phyloP scores from a whole-genome alignment of 2,329 filamentous ascomycete species.

The Neopestalotiopsis sp. region DNA sequence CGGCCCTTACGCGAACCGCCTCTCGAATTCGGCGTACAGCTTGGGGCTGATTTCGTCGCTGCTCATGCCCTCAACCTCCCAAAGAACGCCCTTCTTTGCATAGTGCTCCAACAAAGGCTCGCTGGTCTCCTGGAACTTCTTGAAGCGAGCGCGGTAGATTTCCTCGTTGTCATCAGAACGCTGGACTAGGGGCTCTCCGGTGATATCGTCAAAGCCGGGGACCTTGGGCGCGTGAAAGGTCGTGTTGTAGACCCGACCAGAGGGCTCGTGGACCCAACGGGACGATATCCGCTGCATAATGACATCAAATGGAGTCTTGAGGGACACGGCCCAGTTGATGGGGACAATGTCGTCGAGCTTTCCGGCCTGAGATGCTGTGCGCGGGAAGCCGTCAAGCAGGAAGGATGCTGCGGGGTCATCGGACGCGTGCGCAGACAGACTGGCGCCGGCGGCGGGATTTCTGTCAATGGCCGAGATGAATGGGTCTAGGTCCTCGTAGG shows the following conservation, averaged over 20 bases:
- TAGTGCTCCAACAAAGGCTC: conserved; percentile 89
- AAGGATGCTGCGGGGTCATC: conserved; percentile 84
- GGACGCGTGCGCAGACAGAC: conserved; percentile 51
- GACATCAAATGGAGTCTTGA: conserved; percentile 84
- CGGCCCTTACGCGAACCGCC: conserved; percentile 62
- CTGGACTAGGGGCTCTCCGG: conserved; percentile 83
- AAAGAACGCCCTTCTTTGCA: conserved; percentile 79
- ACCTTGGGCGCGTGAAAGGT: conserved; percentile 87
- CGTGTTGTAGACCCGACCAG: conserved; percentile 93
- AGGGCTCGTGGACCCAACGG: conserved; percentile 91
- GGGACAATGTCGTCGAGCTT: conserved; percentile 82
- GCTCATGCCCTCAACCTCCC: conserved; percentile 85
- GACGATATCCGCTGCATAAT: conserved; percentile 90
- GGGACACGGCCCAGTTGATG: conserved; percentile 91
- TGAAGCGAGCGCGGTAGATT: conserved; percentile 80
- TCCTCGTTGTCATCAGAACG: conserved; percentile 86
- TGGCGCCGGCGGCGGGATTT: conserved; percentile 42
- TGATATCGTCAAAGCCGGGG: conserved; percentile 84
- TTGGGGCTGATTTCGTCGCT: conserved; percentile 97
- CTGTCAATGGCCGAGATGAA: conserved; percentile 47
- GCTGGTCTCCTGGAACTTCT: conserved; percentile 87
- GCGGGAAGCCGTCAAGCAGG: conserved; percentile 94
- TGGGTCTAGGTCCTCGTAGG: conserved; percentile 40
- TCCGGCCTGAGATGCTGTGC: conserved; percentile 80
- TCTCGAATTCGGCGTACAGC: conserved; percentile 82